These are phyloP conservation scores for Backusella westeae DNA, from an alignment of 192 early-diverging fungal genomes.

Conservation along the genomic window DNA sequence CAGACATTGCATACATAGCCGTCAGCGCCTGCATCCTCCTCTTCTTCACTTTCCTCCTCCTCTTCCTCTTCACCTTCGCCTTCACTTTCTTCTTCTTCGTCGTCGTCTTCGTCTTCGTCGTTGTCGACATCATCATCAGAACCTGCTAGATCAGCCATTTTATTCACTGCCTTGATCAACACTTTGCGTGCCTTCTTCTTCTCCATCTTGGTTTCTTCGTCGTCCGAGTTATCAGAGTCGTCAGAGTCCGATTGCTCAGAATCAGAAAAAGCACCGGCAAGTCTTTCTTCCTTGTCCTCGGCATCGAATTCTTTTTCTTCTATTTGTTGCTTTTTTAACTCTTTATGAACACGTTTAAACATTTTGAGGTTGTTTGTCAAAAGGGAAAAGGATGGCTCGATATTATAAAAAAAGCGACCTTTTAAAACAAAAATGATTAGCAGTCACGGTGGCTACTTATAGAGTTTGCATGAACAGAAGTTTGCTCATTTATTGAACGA, in stretches of 20 bases:
- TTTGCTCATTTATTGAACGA: too few relatives aligned
- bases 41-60: neutral
- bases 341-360: constrained; percentile 36
- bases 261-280: constrained; percentile 26
- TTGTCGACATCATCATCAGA: neutral
- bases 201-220: constrained; percentile 5
- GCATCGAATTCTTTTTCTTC: constrained; percentile 18
- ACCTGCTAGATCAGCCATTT: neutral
- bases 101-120: constrained; percentile 6
- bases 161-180: neutral
- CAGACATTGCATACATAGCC: constrained; percentile 28
- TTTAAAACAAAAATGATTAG: neutral
- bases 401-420: neutral
- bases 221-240: constrained; percentile 4
- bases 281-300: constrained; percentile 24
- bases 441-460: constrained; percentile 17
- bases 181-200: constrained; percentile 1
- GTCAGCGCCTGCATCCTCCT: constrained; percentile 1
- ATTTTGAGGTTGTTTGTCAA: neutral
- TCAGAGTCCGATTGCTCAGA: constrained; percentile 15
- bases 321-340: constrained; percentile 33
- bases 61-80: constrained; percentile 7
- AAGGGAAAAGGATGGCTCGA: neutral
- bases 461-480: neutral
- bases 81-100: neutral